These are phyloP conservation scores for Astraeus odoratus DNA, from an alignment of 768 basidiomycete species.

Conservation along the genomic window DNA sequence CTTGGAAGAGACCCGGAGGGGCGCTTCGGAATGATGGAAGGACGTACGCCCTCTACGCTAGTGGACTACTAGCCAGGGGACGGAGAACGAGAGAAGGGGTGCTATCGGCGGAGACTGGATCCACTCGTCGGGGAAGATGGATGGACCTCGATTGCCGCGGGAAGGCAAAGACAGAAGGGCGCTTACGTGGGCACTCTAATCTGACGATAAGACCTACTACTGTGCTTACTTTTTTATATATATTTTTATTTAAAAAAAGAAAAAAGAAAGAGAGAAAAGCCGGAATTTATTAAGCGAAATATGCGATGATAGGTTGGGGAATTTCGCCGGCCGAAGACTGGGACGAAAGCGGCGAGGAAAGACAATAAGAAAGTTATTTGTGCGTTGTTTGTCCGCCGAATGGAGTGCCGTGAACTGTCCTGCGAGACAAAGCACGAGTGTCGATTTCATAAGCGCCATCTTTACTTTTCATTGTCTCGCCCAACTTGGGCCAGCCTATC, in stretches of 20 bases:
- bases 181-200: slow-evolving; percentile 18
- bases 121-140: slow-evolving; percentile 2
- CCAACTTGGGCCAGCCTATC: slow-evolving; percentile 16
- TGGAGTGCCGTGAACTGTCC: slow-evolving; percentile 34
- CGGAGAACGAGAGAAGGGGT: slow-evolving; percentile 12
- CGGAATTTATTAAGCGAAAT: slow-evolving; percentile 26
- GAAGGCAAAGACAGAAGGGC: slow-evolving; percentile 18
- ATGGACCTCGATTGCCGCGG: slow-evolving; percentile 30
- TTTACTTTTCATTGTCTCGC: slow-evolving; percentile 31
- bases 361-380: slow-evolving; percentile 45
- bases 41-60: no score
- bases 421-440: slow-evolving; percentile 23
- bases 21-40: no score
- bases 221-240: slow-evolving; percentile 8
- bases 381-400: slow-evolving; percentile 34
- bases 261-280: no score
- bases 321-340: slow-evolving; percentile 28
- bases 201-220: no score
- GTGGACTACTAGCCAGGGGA: slow-evolving; percentile 7
- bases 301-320: no score
- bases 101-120: slow-evolving; percentile 27
- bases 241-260: slow-evolving; percentile 16
- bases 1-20: slow-evolving; percentile 8
- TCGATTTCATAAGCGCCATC: slow-evolving; percentile 29
- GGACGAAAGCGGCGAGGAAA: slow-evolving; percentile 23